A percentile compares a stretch with the other conserved stretches of the same genome.
phyloP scores from a whole-genome alignment of 1,284 basidiomycete species.

The Ceratobasidium sp. region DNA sequence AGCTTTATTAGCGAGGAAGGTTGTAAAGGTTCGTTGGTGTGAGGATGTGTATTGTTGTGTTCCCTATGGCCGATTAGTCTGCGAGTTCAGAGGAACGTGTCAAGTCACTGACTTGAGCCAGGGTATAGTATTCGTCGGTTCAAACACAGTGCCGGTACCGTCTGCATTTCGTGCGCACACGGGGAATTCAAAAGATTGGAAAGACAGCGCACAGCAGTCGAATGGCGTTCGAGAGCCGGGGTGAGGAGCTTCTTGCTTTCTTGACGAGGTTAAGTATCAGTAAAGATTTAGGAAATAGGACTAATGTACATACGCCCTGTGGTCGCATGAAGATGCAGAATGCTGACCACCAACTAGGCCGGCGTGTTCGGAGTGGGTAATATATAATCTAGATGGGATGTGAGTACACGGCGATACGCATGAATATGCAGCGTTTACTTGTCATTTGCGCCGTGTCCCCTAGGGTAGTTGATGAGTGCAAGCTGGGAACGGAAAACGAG shows the following conservation, averaged over 20 bases:
- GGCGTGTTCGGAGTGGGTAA: slow-evolving; percentile 86
- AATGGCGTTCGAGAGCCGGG: slow-evolving; percentile 79
- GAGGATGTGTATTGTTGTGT: slow-evolving; percentile 84
- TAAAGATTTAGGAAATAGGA: too few species aligned
- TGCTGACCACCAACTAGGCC: slow-evolving; percentile 79
- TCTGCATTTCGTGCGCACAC: slow-evolving; percentile 87
- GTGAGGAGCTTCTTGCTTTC: slow-evolving; percentile 75
- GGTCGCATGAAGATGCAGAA: slow-evolving; percentile 79
- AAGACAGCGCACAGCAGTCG: slow-evolving; percentile 93
- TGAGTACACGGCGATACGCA: neutral
- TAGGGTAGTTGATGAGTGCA: slow-evolving; percentile 26
- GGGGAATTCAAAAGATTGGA: slow-evolving; percentile 91
- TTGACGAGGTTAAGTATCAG: too few species aligned
- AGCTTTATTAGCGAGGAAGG: slow-evolving; percentile 88
- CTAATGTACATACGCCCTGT: slow-evolving; percentile 68
- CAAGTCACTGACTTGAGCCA: slow-evolving; percentile 84
- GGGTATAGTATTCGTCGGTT: slow-evolving; percentile 90
- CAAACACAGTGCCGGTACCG: slow-evolving; percentile 85
- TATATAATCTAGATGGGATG: slow-evolving; percentile 66
- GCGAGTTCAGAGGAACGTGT: slow-evolving; percentile 14
- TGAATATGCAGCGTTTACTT: slow-evolving; percentile 58
- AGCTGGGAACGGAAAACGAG: neutral
- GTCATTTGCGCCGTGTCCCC: slow-evolving; percentile 87
- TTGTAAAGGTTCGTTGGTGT: slow-evolving; percentile 84
- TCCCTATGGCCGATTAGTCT: slow-evolving; percentile 62